phyloP scores from a whole-genome alignment of 2,329 filamentous ascomycete genomes.

The Achaetomium macrosporum region DNA sequence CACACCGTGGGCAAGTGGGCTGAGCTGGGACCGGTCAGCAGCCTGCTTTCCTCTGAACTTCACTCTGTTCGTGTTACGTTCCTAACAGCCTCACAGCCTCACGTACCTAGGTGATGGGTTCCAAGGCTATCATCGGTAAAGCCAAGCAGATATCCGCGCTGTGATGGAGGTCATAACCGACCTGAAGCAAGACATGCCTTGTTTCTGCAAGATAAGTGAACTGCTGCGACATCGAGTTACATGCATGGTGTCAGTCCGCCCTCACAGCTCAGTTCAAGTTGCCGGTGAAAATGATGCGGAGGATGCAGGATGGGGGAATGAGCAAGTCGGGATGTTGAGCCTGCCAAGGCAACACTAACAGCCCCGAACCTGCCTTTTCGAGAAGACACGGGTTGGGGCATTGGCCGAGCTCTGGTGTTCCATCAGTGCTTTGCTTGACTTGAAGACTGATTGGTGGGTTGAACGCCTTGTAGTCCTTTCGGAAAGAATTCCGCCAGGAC shows the following conservation, averaged over 20 bases:
- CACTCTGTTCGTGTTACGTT: too few relatives aligned
- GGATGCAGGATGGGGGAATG: neutral
- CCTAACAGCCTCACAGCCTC: too few relatives aligned
- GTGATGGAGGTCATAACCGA: neutral
- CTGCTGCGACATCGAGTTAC: constrained; percentile 8
- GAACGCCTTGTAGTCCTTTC: neutral
- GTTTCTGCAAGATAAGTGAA: neutral
- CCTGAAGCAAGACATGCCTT: neutral
- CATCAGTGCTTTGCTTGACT: neutral
- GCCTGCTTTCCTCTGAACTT: too few relatives aligned
- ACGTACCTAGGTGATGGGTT: too few relatives aligned
- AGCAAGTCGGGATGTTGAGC: neutral
- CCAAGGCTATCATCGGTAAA: too few relatives aligned
- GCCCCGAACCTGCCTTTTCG: constrained; percentile 7
- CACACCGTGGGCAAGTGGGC: too few relatives aligned
- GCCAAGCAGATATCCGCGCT: too few relatives aligned
- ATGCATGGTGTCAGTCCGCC: neutral
- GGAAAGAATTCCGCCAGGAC: too few relatives aligned
- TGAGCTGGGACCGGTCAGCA: too few relatives aligned
- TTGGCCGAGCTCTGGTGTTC: neutral
- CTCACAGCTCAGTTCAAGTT: too few relatives aligned
- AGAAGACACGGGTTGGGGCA: constrained; percentile 4
- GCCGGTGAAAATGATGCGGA: neutral
- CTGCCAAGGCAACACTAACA: neutral
- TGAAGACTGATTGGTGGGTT: neutral